Evolutionary conservation across 2,329 filamentous ascomycete genomes (phyloP), one percentile per base, ranked within the genome.

Genomic region (Diplocarpon mali): DNA sequence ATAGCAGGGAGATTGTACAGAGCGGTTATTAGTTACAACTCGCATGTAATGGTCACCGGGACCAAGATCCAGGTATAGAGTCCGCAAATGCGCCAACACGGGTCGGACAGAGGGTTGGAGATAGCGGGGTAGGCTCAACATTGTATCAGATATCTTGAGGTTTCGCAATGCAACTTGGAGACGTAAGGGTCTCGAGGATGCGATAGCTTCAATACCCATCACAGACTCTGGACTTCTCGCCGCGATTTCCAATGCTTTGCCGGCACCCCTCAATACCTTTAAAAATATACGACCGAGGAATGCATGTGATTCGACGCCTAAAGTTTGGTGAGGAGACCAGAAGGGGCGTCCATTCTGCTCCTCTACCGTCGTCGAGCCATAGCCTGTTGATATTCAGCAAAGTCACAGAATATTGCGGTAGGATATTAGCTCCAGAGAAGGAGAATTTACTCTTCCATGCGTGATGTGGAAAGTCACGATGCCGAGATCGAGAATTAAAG

Each of bases 401-500:
- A 31, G 29, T 30, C 29, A n/a, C n/a, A n/a, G n/a, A n/a, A n/a
- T n/a, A n/a, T n/a, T n/a, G n/a, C n/a, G n/a, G n/a, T n/a, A n/a
- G n/a, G n/a, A n/a, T 30, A 30, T 8, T 30, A 30, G 8, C 13
- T 30, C 29, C 8, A 30, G 29, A 13, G 29, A 13, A 30, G 29
- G n/a, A n/a, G n/a, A n/a, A 42, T 42, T 20, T 35, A 49, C 47
- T 49, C 10, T 38, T 49, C 78, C 78, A 82, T 1, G 53, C 46
- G 0, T 53, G 55, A 7, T 40, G 37, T 10, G 43, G 43, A 14
- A 15, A 43, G 38, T 83, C 78, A 2, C 78, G 70, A 11, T 55
- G 56, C 4, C 77, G 71, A 10, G 59, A 67, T 0, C 5, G 16
- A 0, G 72, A 72, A 54, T 71, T 64, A 60, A 73, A 80, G 56